Evolutionary conservation across 2,329 filamentous ascomycete species (phyloP), one percentile per base, ranked within the genome.

Genomic region (Monilinia fructigena): DNA sequence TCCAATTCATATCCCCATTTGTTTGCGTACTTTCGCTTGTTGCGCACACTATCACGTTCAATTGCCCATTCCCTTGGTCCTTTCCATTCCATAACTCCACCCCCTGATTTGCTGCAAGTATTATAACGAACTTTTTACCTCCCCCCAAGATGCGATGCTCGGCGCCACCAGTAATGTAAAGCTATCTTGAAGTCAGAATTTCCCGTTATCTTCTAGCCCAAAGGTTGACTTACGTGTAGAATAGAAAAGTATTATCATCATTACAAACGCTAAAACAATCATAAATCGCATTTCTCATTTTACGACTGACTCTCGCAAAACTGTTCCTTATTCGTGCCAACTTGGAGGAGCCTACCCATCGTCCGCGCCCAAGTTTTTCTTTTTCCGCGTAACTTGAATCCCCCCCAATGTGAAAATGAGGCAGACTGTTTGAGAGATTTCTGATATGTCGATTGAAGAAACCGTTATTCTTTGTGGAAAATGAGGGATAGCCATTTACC

Each of bases 71-170:
- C 95, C 68, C 93, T 86, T 26, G 94, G 91, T 0, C 94, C 94
- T 78, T 99, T 99, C 94, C 93, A 97, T 76, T 97, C 94, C 93
- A 98, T 98, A 10, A 99, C 95, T 74, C 95, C 95, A 68, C 95
- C 95, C 59, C 95, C 70, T 96, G 86, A 75, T 99, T 99, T 65
- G 95, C 93, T 31, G 91, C 93, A 26, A 98, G 82, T 69, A 99
- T 93, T 65, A 99, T 90, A 70, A 99, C 95, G 75, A 90, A 93
- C 75, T 97, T 98, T 75, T 89, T 88, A 26, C 95, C 95, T 59
- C 91, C 91, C 91, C 61, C 94, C 93, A 4, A 96, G 82, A 78
- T 84, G 84, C 47, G 88, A 80, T 56, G 89, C 84, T 79, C 91
- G 85, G 74, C 92, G 87, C 82, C 91, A 97, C 76, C 80, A 79